Evolutionary conservation across 148 eudicot species (phyloP), one percentile per base, ranked within the genome.

Genomic region (Spergularia marina): DNA sequence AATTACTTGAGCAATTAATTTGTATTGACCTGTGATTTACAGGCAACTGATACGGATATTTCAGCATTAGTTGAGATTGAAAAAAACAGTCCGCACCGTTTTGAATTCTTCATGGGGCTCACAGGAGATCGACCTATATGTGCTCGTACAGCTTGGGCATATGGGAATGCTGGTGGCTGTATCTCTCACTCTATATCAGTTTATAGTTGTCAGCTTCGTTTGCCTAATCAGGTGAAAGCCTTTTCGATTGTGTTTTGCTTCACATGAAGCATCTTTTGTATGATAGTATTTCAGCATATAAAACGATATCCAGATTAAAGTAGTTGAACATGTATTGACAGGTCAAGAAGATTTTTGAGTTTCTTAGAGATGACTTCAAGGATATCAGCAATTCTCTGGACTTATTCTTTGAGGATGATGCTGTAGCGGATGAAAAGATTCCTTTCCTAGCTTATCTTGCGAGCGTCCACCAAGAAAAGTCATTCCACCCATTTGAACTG

Each of bases 111-210:
- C 88, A 95, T 95, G 98, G 98, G 98, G 73, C 91, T 86, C 67
- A 89, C 83, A 60, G 98, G 98, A 65, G 98, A 95, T 83, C 93
- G 84, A 65, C 97, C 98, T 56, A 90, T 95, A 76, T 95, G 98
- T 88, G 98, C 98, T 78, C 91, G 98, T 70, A 92, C 98, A 52
- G 98, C 98, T 61, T 95, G 97, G 98, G 98, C 98, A 54, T 95
- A 90, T 77, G 97, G 97, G 74, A 95, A 92, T 79, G 82, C 92
- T 69, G 98, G 98, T 67, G 98, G 98, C 74, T 88, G 90, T 53
- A 92, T 95, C 76, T 90, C 98, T 79, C 98, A 95, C 83, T 97
- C 97, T 85, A 84, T 95, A 73, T 95, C 98, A 56, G 98, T 95
- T 77, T 92, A 79, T 75, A 95, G 97, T 54, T 94, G 98, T 84